Evolutionary conservation across 2,329 filamentous ascomycete species (phyloP).

Genomic region (Phialemoniopsis sp.): DNA sequence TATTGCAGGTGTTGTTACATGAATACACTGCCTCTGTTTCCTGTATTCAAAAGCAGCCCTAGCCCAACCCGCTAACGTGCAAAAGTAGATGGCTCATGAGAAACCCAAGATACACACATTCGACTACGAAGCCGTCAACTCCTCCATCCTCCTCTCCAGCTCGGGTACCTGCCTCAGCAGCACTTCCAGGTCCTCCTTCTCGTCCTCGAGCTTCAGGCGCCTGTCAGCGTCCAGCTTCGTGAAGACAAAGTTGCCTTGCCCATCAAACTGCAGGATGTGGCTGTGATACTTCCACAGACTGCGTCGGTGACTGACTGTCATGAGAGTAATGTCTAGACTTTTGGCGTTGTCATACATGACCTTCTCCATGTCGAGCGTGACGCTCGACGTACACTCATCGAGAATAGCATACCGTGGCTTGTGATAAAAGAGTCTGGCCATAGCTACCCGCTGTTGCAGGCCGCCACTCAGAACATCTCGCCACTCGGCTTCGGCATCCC

Average conservation of each 20-base stretch:
- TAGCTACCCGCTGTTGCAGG: conserved; percentile 91
- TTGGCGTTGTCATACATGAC: conserved; percentile 98
- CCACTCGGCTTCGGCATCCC: conserved; percentile 96
- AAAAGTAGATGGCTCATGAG: too few species aligned
- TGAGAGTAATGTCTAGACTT: conserved; percentile 83
- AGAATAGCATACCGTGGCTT: conserved; percentile 89
- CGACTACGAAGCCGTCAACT: conserved; percentile 56
- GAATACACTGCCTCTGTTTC: too few species aligned
- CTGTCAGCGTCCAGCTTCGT: conserved; percentile 84
- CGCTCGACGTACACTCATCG: conserved; percentile 91
- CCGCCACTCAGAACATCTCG: conserved; percentile 89
- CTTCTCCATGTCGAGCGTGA: conserved; percentile 93
- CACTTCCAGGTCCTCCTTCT: conserved; percentile 90
- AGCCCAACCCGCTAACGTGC: too few species aligned
- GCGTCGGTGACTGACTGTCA: conserved; percentile 90
- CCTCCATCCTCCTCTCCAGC: conserved; percentile 77
- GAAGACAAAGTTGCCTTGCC: conserved; percentile 87
- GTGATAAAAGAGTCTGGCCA: conserved; percentile 95
- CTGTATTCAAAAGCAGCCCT: too few species aligned
- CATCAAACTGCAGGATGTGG: conserved; percentile 93
- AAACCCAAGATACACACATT: not conserved
- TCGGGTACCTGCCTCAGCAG: conserved; percentile 82
- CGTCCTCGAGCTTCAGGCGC: conserved; percentile 83
- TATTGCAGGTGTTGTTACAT: too few species aligned
- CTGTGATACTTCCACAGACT: conserved; percentile 97